Conservation (phyloP, 2,329 filamentous ascomycete genomes). For the Fusarium buharicum region DNA sequence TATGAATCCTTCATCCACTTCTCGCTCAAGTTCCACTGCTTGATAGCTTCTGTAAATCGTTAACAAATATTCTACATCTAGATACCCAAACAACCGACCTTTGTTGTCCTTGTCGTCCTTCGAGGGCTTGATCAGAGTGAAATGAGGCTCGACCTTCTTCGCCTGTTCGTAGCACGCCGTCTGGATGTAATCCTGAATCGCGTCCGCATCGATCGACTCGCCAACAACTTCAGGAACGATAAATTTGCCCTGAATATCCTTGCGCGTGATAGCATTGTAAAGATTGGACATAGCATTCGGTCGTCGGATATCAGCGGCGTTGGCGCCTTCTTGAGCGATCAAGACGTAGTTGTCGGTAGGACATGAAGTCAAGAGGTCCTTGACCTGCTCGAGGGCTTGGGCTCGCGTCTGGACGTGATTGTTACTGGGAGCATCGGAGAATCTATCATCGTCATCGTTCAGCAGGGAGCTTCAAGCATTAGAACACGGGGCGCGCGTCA, state of each 20-base stretch:
- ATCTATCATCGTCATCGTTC: slow-evolving; percentile 41
- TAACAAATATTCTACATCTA: not conserved
- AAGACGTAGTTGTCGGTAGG: slow-evolving; percentile 81
- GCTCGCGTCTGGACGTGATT: slow-evolving; percentile 62
- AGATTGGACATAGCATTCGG: slow-evolving; percentile 64
- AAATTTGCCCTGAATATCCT: slow-evolving; percentile 54
- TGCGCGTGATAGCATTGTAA: slow-evolving; percentile 53
- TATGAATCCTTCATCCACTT: slow-evolving; percentile 59
- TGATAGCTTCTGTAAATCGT: slow-evolving; percentile 16
- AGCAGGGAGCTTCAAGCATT: slow-evolving; percentile 41
- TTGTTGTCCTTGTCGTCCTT: slow-evolving; percentile 57
- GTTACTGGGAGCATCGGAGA: slow-evolving; percentile 49
- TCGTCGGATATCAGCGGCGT: slow-evolving; percentile 72
- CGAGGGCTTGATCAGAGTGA: slow-evolving; percentile 56
- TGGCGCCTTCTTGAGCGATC: slow-evolving; percentile 79
- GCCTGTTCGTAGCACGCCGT: slow-evolving; percentile 57
- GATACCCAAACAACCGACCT: slow-evolving; percentile 52
- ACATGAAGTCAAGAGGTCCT: slow-evolving; percentile 70
- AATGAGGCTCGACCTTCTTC: slow-evolving; percentile 53
- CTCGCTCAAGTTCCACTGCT: slow-evolving; percentile 20
- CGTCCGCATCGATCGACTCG: slow-evolving; percentile 53
- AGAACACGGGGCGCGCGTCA: slow-evolving; percentile 46
- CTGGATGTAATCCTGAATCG: slow-evolving; percentile 58
- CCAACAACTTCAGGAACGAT: slow-evolving; percentile 69
- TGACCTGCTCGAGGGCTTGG: slow-evolving; percentile 56